Base-by-base conservation (phyloP, 2,329 filamentous ascomycete genomes). In the Xylariales sp. region DNA sequence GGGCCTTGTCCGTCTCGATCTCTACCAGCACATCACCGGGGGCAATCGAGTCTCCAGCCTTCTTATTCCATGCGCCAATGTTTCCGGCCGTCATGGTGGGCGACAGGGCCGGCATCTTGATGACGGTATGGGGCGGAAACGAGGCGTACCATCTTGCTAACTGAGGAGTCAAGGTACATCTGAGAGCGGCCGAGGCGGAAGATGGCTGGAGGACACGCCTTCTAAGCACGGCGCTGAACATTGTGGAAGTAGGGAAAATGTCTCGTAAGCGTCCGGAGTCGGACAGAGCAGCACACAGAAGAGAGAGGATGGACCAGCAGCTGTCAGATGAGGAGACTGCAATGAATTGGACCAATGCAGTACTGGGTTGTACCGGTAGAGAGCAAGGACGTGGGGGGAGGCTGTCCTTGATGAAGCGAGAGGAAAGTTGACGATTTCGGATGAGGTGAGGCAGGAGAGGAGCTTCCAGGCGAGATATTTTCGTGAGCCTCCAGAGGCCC, bases 1-100 rank as follows among this genome's bases (percentile, higher is more conserved):
- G 93, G 51, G 93, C 93, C 79, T 98, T 98, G 71, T 98, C 93
- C 57, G 93, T 98, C 79, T 98, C 93, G 59, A 97, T 95, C 76
- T 95, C 90, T 54, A 95, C 90, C 55, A 98, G 73, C 34, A 98
- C 93, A 64, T 98, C 93, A 64, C 93, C 93, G 39, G 94, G 90
- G 44, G 80, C 73, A 65, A 98, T 83, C 49, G 74, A 61, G 67
- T 98, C 93, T 62, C 93, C 93, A 53, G 82, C 76, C 74, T 96
- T 94, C 80, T 97, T 98, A 74, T 97, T 88, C 93, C 93, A 98
- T 51, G 82, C 74, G 58, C 93, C 94, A 67, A 98, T 95, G 74
- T 95, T 95, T 64, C 93, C 93, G 48, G 87, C 76, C 50, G 87
- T 90, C 93, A 98, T 98, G 56, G 93, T 98, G 42, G 93, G 93